Base-by-base conservation (phyloP, 164 flowering plant genomes). In the Aristolochia fimbriata region DNA sequence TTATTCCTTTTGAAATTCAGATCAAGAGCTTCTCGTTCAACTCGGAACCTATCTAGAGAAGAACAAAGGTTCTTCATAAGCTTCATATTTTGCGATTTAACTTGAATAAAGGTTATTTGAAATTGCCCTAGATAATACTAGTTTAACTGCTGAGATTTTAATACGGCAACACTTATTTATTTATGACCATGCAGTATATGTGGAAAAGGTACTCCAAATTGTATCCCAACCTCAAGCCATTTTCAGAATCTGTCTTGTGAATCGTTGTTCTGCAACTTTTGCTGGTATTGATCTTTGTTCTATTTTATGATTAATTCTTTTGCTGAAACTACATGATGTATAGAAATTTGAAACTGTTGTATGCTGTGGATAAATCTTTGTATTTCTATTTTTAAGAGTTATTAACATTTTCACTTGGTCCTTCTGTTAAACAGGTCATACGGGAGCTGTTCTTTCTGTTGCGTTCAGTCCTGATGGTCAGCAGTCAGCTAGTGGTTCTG, bases 401-500 rank as follows among this genome's bases (percentile, higher is more conserved):
- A 17, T 49, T 49, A 49, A n/a, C 22, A 16, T 49, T 54, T 12
- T 21, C 5, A 16, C 46, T 37, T 58, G 17, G 46, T 23, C 43
- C 53, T 56, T 30, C 67, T 46, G 47, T 47, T 15, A 30, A 74
- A 68, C 77, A 93, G 97, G 97, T 75, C 98, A 93, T 63, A 68
- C 81, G 2, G 97, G 86, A 74, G 90, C 96, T 76, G 96, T 93
- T 47, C 97, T 90, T 70, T 86, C 88, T 47, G 98, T 93, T 68
- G 76, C 96, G 51, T 93, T 93, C 70, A 90, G 97, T 73, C 97
- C 97, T 67, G 97, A 93, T 77, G 94, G 98, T 33, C 75, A 71
- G 27, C 90, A 87, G 30, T 68, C 90, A 71, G 98, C 98, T 4
- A 93, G 98, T 79, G 98, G 98, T 64, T 93, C 98, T 15, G 98